Percentiles rank a stretch among this genome's conserved stretches.
These are phyloP conservation scores for Plantago major DNA, from an alignment of 257 asterid species.

Conservation along the genomic window DNA sequence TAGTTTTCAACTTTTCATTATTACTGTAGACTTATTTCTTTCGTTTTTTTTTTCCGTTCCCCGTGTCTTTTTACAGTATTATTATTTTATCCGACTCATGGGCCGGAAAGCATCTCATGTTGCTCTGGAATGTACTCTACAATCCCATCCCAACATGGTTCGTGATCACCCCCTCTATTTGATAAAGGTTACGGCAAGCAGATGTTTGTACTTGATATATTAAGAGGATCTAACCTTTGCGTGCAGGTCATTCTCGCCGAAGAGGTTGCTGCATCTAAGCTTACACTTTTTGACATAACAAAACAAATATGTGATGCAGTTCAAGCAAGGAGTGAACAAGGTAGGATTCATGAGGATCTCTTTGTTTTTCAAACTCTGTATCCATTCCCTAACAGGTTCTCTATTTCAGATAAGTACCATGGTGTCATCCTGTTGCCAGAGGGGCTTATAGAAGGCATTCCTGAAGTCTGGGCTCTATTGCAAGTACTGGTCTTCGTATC, in stretches of 20 bases:
- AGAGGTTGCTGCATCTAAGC: constrained; percentile 95
- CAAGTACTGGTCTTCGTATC: constrained; percentile 39
- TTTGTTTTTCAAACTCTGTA: constrained; percentile 5
- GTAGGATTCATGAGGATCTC: constrained; percentile 31
- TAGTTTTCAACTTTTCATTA: too few species aligned
- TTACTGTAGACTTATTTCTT: neutral
- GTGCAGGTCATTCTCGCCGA: constrained; percentile 89
- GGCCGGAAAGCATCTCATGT: constrained; percentile 98
- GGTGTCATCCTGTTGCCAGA: constrained; percentile 94
- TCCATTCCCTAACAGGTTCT: constrained; percentile 21
- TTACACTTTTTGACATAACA: constrained; percentile 91
- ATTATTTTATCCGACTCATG: constrained; percentile 90
- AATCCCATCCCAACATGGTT: constrained; percentile 97
- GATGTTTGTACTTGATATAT: neutral
- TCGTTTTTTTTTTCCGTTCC: constrained; percentile 7
- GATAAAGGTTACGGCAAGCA: constrained; percentile 6
- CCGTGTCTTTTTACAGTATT: constrained; percentile 56
- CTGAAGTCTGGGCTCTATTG: constrained; percentile 83
- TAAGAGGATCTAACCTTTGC: constrained; percentile 12
- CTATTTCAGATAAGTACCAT: constrained; percentile 70
- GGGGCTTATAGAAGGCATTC: constrained; percentile 96
- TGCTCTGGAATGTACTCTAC: constrained; percentile 93
- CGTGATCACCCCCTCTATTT: constrained; percentile 18
- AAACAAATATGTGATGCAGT: constrained; percentile 94
- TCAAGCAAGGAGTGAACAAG: constrained; percentile 87